Percentiles rank a stretch among this genome's conserved stretches.
phyloP scores from a whole-genome alignment of 257 asterid genomes.

The Eucommia ulmoides region DNA sequence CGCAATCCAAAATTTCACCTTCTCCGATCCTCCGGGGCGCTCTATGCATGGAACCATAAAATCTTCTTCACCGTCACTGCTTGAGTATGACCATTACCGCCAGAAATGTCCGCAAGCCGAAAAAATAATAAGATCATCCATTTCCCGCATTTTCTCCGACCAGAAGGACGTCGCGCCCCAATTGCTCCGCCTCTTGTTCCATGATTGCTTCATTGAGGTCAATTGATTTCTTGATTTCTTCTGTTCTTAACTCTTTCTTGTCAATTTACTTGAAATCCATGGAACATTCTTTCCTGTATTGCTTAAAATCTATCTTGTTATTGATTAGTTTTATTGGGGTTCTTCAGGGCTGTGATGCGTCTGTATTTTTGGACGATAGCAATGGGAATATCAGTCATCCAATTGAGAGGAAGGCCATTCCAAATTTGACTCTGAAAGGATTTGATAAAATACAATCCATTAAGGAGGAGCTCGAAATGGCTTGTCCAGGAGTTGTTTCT shows the following conservation, averaged over 20 bases:
- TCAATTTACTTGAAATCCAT: background rate
- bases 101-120: background rate
- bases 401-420: slow-evolving; percentile 20
- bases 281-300: background rate
- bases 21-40: too few species aligned
- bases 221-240: background rate
- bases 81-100: background rate
- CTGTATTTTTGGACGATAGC: slow-evolving; percentile 13
- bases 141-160: background rate
- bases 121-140: background rate
- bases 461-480: slow-evolving; percentile 20
- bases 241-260: background rate
- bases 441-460: slow-evolving; percentile 17
- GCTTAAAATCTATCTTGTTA: background rate
- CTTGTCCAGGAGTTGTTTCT: slow-evolving; percentile 27
- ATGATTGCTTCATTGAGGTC: slow-evolving; percentile 30
- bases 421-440: slow-evolving; percentile 24
- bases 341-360: slow-evolving; percentile 32
- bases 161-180: slow-evolving; percentile 15
- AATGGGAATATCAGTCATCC: slow-evolving; percentile 1
- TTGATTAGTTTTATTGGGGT: background rate
- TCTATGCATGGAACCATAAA: too few species aligned
- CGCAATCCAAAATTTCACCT: too few species aligned
- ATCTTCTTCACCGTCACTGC: background rate
- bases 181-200: slow-evolving; percentile 23